These are phyloP conservation scores for Metahyphopichia silvanorum DNA, from an alignment of 805 yeast species.

Conservation along the genomic window DNA sequence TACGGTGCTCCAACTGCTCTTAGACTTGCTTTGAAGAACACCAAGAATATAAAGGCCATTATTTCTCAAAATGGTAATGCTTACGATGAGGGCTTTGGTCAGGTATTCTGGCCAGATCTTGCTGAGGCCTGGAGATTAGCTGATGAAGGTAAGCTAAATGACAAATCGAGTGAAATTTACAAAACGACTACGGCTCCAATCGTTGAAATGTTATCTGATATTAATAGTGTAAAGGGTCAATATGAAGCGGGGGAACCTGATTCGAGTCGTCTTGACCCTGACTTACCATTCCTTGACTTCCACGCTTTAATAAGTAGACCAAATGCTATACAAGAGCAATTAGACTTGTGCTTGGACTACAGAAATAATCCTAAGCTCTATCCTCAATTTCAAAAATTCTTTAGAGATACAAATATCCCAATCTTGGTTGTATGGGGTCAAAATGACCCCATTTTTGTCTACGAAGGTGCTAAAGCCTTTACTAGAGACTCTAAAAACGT, in stretches of 20 bases:
- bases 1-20: conserved; percentile 44
- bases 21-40: conserved; percentile 32
- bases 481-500: conserved; percentile 25
- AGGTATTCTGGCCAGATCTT: conserved; percentile 36
- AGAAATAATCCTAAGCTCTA: conserved; percentile 29
- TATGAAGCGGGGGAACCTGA: conserved; percentile 27
- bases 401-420: conserved; percentile 28
- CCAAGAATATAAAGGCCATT: conserved; percentile 25
- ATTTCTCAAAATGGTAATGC: conserved; percentile 45
- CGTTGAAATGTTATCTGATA: conserved; percentile 12
- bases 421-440: conserved; percentile 40
- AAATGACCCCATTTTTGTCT: conserved; percentile 33
- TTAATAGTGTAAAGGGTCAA: conserved; percentile 19
- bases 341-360: conserved; percentile 34
- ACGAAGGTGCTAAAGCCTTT: conserved; percentile 36
- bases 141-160: conserved; percentile 6
- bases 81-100: conserved; percentile 39
- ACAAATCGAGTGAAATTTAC: conserved; percentile 8
- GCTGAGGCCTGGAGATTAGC: conserved; percentile 26
- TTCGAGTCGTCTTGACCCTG: conserved; percentile 25
- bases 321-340: conserved; percentile 22
- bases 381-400: conserved; percentile 32
- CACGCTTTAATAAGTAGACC: conserved; percentile 19
- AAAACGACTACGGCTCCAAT: conserved; percentile 8
- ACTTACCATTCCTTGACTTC: conserved; percentile 25